Evolutionary conservation across 805 yeast genomes (phyloP).

Genomic region (Debaryomyces tyrocola): DNA sequence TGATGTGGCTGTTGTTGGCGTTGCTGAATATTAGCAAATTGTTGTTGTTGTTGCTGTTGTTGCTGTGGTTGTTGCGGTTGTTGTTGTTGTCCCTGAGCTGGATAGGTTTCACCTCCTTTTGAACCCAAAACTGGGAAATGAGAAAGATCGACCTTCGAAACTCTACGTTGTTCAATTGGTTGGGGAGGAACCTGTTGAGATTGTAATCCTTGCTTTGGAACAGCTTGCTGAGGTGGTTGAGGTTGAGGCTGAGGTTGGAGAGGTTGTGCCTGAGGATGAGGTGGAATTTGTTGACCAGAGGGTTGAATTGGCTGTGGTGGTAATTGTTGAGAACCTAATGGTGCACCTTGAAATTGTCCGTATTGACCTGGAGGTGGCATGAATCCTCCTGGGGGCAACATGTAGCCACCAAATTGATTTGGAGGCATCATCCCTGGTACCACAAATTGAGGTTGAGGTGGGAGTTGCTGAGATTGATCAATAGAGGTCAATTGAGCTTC

Average conservation of each 20-base stretch:
- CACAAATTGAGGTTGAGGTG: slow-evolving; percentile 30
- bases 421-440: slow-evolving; percentile 35
- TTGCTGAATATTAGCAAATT: slow-evolving; percentile 23
- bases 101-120: slow-evolving; percentile 25
- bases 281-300: slow-evolving; percentile 17
- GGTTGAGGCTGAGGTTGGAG: slow-evolving; percentile 13
- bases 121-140: slow-evolving; percentile 58
- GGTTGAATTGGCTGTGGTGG: slow-evolving; percentile 10
- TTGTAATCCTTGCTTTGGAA: slow-evolving; percentile 7
- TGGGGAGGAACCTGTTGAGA: slow-evolving; percentile 2
- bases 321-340: slow-evolving; percentile 15
- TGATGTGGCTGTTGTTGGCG: slow-evolving; percentile 26
- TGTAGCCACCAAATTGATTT: slow-evolving; percentile 36
- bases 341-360: slow-evolving; percentile 30
- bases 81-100: slow-evolving; percentile 8
- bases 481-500: slow-evolving; percentile 71
- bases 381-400: slow-evolving; percentile 42
- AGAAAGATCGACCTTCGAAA: slow-evolving; percentile 35
- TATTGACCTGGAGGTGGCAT: slow-evolving; percentile 38
- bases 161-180: neutral
- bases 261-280: slow-evolving; percentile 13
- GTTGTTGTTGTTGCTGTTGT: slow-evolving; percentile 23
- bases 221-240: slow-evolving; percentile 9
- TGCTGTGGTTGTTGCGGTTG: slow-evolving; percentile 21
- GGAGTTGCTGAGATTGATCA: slow-evolving; percentile 29